phyloP scores from a whole-genome alignment of 495 filamentous ascomycete genomes.

The Aspergillus indologenus region DNA sequence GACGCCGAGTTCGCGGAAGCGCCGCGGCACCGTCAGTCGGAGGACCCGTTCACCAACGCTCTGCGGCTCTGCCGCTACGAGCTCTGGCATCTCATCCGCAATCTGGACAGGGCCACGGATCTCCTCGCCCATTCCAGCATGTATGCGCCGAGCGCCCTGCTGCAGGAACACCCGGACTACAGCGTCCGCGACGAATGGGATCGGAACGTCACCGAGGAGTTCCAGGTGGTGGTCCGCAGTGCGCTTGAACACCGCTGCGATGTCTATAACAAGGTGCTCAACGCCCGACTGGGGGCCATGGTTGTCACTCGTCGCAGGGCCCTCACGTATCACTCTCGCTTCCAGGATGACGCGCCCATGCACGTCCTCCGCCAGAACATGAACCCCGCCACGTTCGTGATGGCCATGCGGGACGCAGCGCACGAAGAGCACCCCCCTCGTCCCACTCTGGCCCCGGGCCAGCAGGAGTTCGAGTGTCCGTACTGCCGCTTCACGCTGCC shows the following conservation, averaged over 20 bases:
- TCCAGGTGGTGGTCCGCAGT: not conserved
- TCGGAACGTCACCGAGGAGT: not conserved
- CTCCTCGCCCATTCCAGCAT: no score
- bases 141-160: no score
- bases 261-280: not conserved
- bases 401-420: not conserved
- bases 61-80: no score
- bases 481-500: not conserved
- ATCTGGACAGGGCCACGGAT: no score
- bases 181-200: not conserved
- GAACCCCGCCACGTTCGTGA: not conserved
- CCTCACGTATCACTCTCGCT: not conserved
- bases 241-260: not conserved
- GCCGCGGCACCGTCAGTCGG: no score
- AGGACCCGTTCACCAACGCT: no score
- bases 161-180: no score
- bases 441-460: not conserved
- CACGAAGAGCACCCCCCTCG: not conserved
- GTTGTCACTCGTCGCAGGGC: not conserved
- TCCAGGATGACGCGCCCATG: not conserved
- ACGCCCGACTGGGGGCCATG: not conserved
- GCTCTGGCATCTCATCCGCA: no score
- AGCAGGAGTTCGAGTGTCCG: not conserved
- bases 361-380: not conserved
- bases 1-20: no score